These are phyloP conservation scores for Leccinum rimulosum DNA, from an alignment of 768 basidiomycete genomes.

Conservation along the genomic window DNA sequence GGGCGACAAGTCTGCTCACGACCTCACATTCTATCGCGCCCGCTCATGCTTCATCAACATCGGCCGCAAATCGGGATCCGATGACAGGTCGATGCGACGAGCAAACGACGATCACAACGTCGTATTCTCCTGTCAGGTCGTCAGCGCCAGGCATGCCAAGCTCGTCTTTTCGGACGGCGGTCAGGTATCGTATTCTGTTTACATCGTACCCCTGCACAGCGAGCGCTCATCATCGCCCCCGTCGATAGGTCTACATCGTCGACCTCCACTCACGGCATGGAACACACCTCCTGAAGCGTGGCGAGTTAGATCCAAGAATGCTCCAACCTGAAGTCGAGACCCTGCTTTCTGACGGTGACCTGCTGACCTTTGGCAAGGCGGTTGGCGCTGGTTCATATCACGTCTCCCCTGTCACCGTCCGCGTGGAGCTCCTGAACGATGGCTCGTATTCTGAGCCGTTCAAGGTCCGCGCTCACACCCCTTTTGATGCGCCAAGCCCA, in stretches of 20 bases:
- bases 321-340: slow-evolving; percentile 56
- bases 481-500: slow-evolving; percentile 31
- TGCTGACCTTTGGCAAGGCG: slow-evolving; percentile 73
- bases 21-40: slow-evolving; percentile 51
- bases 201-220: slow-evolving; percentile 5
- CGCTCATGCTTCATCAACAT: slow-evolving; percentile 54
- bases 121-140: slow-evolving; percentile 73
- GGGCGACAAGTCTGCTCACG: slow-evolving; percentile 42
- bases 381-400: slow-evolving; percentile 61
- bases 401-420: slow-evolving; percentile 62
- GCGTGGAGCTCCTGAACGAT: slow-evolving; percentile 49
- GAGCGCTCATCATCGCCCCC: slow-evolving; percentile 9
- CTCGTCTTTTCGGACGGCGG: slow-evolving; percentile 70
- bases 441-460: slow-evolving; percentile 19
- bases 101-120: slow-evolving; percentile 47
- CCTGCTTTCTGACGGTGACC: slow-evolving; percentile 62
- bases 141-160: slow-evolving; percentile 77
- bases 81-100: slow-evolving; percentile 37
- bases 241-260: slow-evolving; percentile 57
- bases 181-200: slow-evolving; percentile 43
- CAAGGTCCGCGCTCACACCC: slow-evolving; percentile 1
- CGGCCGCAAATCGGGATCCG: slow-evolving; percentile 61
- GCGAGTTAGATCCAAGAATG: slow-evolving; percentile 45
- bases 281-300: slow-evolving; percentile 58
- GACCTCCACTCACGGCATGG: slow-evolving; percentile 78